Evolutionary conservation across 768 basidiomycete species (phyloP).

Genomic region (Chalciporus pseudorubinellus): DNA sequence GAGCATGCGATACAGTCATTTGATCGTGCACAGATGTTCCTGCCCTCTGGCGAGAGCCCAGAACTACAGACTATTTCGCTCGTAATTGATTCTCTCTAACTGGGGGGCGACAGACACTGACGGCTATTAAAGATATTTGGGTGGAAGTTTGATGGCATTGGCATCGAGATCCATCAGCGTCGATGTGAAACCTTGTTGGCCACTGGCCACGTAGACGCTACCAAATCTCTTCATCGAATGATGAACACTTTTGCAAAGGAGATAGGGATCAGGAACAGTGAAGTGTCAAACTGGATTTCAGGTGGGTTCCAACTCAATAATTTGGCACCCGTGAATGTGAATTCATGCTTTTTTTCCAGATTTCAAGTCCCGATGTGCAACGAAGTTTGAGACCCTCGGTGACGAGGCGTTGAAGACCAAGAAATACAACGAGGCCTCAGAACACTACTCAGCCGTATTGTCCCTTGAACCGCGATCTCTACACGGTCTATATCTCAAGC

Average conservation of each 20-base stretch:
- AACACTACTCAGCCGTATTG: slow-evolving; percentile 14
- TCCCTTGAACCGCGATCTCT: slow-evolving; percentile 2
- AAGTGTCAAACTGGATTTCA: slow-evolving; percentile 15
- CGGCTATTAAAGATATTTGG: slow-evolving; percentile 12
- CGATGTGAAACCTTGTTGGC: slow-evolving; percentile 10
- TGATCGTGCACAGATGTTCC: slow-evolving; percentile 3
- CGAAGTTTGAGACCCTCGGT: slow-evolving; percentile 9
- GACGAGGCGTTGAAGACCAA: not conserved
- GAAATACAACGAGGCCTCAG: slow-evolving; percentile 12
- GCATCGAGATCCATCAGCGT: slow-evolving; percentile 13
- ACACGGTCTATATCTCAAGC: slow-evolving; percentile 9
- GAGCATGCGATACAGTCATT: slow-evolving; percentile 9
- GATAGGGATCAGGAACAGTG: slow-evolving; percentile 7
- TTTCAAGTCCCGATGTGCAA: slow-evolving; percentile 7
- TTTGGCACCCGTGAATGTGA: no score
- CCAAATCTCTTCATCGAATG: slow-evolving; percentile 8
- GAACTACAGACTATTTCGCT: slow-evolving; percentile 17
- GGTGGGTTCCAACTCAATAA: not conserved
- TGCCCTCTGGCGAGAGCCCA: slow-evolving; percentile 5
- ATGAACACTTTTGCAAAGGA: slow-evolving; percentile 9
- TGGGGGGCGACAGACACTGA: not conserved
- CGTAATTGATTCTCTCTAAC: not conserved
- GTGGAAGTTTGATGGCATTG: slow-evolving; percentile 21
- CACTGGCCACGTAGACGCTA: not conserved
- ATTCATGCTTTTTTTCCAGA: not conserved